A percentile compares a stretch with the other conserved stretches of the same genome.
Conservation (phyloP, 306 rosid species). For the Cyclanthera cordifolia region DNA sequence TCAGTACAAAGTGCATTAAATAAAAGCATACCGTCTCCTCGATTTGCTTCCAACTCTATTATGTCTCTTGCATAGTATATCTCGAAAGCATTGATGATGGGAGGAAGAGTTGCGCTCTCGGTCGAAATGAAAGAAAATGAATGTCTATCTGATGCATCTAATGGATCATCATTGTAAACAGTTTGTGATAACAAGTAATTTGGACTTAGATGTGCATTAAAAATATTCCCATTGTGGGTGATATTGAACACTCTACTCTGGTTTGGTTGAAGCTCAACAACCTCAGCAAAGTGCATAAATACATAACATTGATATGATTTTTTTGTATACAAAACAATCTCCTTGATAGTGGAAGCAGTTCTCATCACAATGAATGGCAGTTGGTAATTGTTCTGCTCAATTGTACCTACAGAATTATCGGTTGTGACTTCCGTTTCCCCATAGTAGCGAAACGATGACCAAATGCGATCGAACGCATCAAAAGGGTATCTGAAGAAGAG, state of each 20-base stretch:
- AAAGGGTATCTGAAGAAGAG: conserved; percentile 15
- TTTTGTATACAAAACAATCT: neutral
- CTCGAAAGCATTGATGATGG: conserved; percentile 40
- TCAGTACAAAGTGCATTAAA: neutral
- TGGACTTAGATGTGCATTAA: conserved; percentile 12
- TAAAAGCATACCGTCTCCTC: conserved; percentile 7
- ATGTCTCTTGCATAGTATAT: neutral
- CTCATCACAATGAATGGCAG: conserved; percentile 17
- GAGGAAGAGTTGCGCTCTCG: conserved; percentile 26
- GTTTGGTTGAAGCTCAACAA: conserved; percentile 17
- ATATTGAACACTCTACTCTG: conserved; percentile 24
- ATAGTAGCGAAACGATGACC: neutral
- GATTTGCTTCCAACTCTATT: conserved; percentile 1
- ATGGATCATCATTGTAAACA: neutral
- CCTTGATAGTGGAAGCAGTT: conserved; percentile 13
- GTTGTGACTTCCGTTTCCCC: neutral
- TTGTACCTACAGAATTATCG: neutral
- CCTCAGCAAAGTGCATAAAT: conserved; percentile 36
- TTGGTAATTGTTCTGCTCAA: neutral
- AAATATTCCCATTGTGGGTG: conserved; percentile 9
- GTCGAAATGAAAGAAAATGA: neutral
- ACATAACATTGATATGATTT: neutral
- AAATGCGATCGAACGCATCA: conserved; percentile 28
- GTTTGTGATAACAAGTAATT: conserved; percentile 20
- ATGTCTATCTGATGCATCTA: neutral